These are phyloP conservation scores for Linnemannia zychae DNA, from an alignment of 192 early-diverging fungal genomes.

Conservation along the genomic window DNA sequence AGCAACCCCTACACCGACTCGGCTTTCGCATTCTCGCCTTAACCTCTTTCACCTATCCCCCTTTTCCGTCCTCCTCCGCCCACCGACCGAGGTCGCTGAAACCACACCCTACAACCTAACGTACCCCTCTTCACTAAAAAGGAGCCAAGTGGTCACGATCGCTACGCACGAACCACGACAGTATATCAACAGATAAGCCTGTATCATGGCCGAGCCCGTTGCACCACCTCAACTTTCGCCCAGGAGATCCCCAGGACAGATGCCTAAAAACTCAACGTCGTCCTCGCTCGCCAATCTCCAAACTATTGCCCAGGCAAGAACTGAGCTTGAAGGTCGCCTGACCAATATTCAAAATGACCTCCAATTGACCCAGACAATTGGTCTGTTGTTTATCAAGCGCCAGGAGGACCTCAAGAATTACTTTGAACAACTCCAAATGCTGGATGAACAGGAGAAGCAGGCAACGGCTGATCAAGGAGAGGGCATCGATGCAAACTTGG, in stretches of 20 bases:
- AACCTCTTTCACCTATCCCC: neutral
- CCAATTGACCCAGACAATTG: conserved; percentile 51
- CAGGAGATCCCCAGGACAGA: conserved; percentile 13
- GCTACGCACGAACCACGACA: neutral
- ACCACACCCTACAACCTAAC: neutral
- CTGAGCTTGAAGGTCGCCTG: conserved; percentile 46
- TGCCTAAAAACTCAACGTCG: neutral
- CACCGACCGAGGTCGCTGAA: neutral
- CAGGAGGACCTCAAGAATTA: conserved; percentile 51
- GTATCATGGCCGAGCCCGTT: conserved; percentile 25
- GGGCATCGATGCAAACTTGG: neutral
- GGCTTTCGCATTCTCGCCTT: too few relatives aligned
- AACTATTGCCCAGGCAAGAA: conserved; percentile 40
- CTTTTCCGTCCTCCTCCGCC: neutral
- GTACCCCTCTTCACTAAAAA: neutral
- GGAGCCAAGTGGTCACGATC: neutral
- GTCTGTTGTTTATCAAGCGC: conserved; percentile 49
- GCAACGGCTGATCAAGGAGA: conserved; percentile 5
- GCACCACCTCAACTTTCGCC: conserved; percentile 21
- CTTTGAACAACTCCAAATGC: conserved; percentile 38
- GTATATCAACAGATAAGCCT: neutral
- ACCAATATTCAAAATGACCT: conserved; percentile 48
- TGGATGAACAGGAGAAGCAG: conserved; percentile 15
- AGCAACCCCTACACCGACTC: too few relatives aligned
- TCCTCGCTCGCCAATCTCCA: conserved; percentile 23